Percentiles rank a stretch among this genome's conserved stretches.
These are phyloP conservation scores for Coffea canephora DNA, from an alignment of 257 asterid species.

Conservation along the genomic window DNA sequence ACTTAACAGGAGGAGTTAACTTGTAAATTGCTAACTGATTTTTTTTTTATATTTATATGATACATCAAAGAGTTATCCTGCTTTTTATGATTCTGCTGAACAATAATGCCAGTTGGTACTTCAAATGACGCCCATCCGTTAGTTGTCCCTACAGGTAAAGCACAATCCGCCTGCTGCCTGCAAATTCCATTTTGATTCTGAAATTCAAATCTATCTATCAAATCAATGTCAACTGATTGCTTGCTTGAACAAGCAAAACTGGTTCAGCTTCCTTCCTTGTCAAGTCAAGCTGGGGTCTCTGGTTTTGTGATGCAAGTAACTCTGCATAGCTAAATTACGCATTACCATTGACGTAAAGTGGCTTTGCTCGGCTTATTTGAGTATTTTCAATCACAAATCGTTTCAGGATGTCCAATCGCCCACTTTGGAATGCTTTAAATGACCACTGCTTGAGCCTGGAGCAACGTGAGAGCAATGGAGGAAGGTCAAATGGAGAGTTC, in stretches of 20 bases:
- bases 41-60: neutral
- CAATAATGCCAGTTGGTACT: neutral
- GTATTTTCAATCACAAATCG: slow-evolving; percentile 16
- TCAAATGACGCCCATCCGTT: slow-evolving; percentile 26
- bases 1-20: neutral
- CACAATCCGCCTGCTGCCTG: neutral
- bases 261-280: slow-evolving; percentile 28
- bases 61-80: slow-evolving; percentile 20
- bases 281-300: slow-evolving; percentile 26
- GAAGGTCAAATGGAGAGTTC: slow-evolving; percentile 7
- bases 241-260: slow-evolving; percentile 16
- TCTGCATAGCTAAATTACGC: slow-evolving; percentile 9
- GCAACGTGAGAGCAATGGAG: slow-evolving; percentile 10
- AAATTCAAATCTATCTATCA: slow-evolving; percentile 17
- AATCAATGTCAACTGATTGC: slow-evolving; percentile 18
- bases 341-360: slow-evolving; percentile 18
- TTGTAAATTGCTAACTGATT: neutral
- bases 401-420: slow-evolving; percentile 16
- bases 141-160: slow-evolving; percentile 20
- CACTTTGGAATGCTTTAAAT: slow-evolving; percentile 4
- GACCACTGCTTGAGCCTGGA: neutral
- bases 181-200: slow-evolving; percentile 9
- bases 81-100: slow-evolving; percentile 16
- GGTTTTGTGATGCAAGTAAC: slow-evolving; percentile 9
- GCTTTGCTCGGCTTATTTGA: slow-evolving; percentile 10